Base-by-base conservation (phyloP, 768 basidiomycete species). In the Lepiota brunneoincarnata region DNA sequence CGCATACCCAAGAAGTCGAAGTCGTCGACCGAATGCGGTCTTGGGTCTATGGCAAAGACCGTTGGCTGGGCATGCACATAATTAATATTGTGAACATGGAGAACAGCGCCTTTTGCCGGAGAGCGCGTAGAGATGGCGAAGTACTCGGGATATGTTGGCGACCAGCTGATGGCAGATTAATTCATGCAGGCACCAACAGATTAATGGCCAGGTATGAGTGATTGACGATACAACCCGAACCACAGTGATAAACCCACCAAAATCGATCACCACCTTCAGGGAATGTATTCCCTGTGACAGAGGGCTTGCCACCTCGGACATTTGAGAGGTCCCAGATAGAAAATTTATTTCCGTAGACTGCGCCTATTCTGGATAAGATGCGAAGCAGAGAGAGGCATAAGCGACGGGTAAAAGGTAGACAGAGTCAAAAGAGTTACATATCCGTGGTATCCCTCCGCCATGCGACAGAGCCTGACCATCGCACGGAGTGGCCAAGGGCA, bases 261-360 rank as follows among this genome's bases (percentile, higher is more conserved):
- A 93, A 92, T 39, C 75, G 71, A 57, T 82, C 74, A 0, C 82
- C 81, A 4, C 87, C 87, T 55, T 89, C 85, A 26, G 81, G 72
- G 56, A 87, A 88, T 62, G 78, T 84, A 50, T 72, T 69, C 2
- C 86, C 86, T 3, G 77, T 76, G n/a, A 78, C 69, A 58, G 72
- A 70, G 1, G 91, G 91, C 58, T 87, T 84, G 6, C 91, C 91
- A 28, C 91, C 91, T 40, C 80, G 77, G 34, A 91, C 70, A 60
- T 80, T 81, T 11, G 81, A 77, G 49, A 89, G 75, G 63, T 93
- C 86, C 91, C 91, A 93, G 17, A 93, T 65, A 14, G 82, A 78
- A 64, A 89, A 91, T 48, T 74, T 76, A n/a, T 82, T 73, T 7
- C 87, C 87, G 63, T 84, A 91, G 18, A 82, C 81, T 26, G 85